phyloP scores from a whole-genome alignment of 768 basidiomycete genomes.

The Flagelloscypha sp. region DNA sequence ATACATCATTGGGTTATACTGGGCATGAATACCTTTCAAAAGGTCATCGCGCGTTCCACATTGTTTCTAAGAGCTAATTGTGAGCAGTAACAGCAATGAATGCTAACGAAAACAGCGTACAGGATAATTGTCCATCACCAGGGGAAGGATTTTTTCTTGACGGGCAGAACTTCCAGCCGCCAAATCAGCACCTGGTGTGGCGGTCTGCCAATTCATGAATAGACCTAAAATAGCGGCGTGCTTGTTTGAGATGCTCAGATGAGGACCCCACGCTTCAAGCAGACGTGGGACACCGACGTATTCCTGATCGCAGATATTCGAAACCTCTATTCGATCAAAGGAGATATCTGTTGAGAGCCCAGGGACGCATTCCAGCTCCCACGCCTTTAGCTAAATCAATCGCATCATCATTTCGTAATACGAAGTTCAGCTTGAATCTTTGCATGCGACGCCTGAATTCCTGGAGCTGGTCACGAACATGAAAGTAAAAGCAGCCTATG shows the following conservation, averaged over 20 bases:
- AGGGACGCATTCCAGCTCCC: constrained; percentile 5
- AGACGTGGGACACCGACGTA: constrained; percentile 30
- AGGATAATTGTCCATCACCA: too few relatives aligned
- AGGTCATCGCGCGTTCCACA: too few relatives aligned
- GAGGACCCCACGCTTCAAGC: constrained; percentile 27
- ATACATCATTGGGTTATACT: too few relatives aligned
- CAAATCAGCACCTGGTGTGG: constrained; percentile 6
- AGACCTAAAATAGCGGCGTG: constrained; percentile 30
- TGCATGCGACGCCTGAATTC: constrained; percentile 27
- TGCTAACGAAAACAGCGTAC: too few relatives aligned
- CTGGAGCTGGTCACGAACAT: constrained; percentile 30
- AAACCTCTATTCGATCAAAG: constrained; percentile 42
- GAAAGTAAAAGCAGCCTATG: constrained; percentile 44
- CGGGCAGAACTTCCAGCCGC: constrained; percentile 4
- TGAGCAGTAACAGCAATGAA: too few relatives aligned
- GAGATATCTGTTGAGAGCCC: constrained; percentile 15
- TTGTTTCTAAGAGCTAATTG: too few relatives aligned
- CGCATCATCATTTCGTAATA: constrained; percentile 24
- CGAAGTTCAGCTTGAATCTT: constrained; percentile 24
- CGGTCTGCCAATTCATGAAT: constrained; percentile 51
- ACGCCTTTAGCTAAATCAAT: constrained; percentile 20
- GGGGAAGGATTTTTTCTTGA: constrained; percentile 4
- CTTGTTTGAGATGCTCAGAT: constrained; percentile 19
- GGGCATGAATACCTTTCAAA: too few relatives aligned
- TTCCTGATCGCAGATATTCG: constrained; percentile 37